Percentiles rank a stretch among this genome's conserved stretches.
These are phyloP conservation scores for Amanita inopinata DNA, from an alignment of 768 basidiomycete species.

Conservation along the genomic window DNA sequence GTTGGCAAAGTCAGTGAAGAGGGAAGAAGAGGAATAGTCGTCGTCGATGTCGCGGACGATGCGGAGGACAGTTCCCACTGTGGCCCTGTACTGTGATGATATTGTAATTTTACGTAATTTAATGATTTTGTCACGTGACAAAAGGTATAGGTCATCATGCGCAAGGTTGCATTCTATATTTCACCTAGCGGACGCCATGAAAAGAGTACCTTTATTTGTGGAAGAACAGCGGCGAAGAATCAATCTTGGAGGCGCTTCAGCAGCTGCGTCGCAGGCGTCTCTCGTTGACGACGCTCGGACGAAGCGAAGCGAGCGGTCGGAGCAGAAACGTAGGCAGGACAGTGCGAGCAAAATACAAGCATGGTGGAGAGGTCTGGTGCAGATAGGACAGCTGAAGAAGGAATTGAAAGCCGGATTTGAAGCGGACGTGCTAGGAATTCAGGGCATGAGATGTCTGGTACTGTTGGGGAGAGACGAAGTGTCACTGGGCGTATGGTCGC, in stretches of 20 bases:
- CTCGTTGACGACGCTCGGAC: slow-evolving; percentile 58
- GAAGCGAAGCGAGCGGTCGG: slow-evolving; percentile 47
- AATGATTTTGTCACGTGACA: too few species aligned
- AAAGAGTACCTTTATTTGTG: slow-evolving; percentile 31
- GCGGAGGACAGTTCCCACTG: too few species aligned
- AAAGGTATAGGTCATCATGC: too few species aligned
- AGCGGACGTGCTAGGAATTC: slow-evolving; percentile 40
- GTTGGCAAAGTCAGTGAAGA: too few species aligned
- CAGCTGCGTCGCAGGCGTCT: slow-evolving; percentile 39
- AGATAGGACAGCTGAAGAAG: slow-evolving; percentile 29
- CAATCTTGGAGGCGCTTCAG: slow-evolving; percentile 62
- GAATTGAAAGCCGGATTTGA: slow-evolving; percentile 43
- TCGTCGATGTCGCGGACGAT: too few species aligned
- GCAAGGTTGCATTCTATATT: too few species aligned
- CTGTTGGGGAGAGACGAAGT: slow-evolving; percentile 47
- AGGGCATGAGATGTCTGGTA: slow-evolving; percentile 55
- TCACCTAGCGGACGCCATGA: too few species aligned
- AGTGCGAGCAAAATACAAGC: slow-evolving; percentile 54
- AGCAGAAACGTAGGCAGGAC: slow-evolving; percentile 45
- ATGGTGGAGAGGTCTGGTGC: slow-evolving; percentile 52
- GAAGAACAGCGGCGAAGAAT: slow-evolving; percentile 53
- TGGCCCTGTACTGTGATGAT: too few species aligned
- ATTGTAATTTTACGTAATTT: too few species aligned
- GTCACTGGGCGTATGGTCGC: slow-evolving; percentile 38
- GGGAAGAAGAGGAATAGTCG: too few species aligned